Base-by-base conservation (phyloP, 441 rosid genomes). In the Bruguiera hainesii region DNA sequence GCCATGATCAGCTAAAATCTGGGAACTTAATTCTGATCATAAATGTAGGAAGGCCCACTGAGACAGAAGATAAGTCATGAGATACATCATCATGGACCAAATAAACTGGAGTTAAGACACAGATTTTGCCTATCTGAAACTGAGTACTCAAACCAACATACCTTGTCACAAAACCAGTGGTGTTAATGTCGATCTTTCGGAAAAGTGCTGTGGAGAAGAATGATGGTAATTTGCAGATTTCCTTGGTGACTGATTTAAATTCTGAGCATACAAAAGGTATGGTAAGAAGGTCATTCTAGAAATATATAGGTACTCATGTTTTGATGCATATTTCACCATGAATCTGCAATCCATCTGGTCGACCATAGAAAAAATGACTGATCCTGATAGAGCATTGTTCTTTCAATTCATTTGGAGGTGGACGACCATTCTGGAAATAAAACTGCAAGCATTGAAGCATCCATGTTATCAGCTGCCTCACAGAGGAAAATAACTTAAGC, bases 181-280 rank as follows among this genome's bases (percentile, higher is more conserved):
- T 75, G 55, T 82, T 78, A 65, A 75, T 82, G 78, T 96, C 98
- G 69, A 96, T 90, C 85, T 81, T 90, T 73, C 67, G 83, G 80
- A 96, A 93, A 63, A 96, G 91, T 51, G 78, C 77, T 0, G 87
- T 69, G 66, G 97, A 96, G 79, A 96, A 89, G 84, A 88, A 96
- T 61, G 97, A 87, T 31, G 99, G 99, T 66, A 96, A 84, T 86
- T 90, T 93, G 96, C 98, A 96, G 69, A 96, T 86, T 76, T 96
- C 99, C 76, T 83, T 82, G 11, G 99, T 88, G 60, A 96, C 87
- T 63, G 87, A 69, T 81, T 89, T 93, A 73, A 96, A 93, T 75
- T 93, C 99, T 96, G 80, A 51, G 49, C 49, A 67, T 61, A 66
- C 33, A 75, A 74, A 70, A 71, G 26, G 46, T 52, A 58, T 6